phyloP scores from a whole-genome alignment of 2,329 filamentous ascomycete genomes.

The Ascochyta fabae region DNA sequence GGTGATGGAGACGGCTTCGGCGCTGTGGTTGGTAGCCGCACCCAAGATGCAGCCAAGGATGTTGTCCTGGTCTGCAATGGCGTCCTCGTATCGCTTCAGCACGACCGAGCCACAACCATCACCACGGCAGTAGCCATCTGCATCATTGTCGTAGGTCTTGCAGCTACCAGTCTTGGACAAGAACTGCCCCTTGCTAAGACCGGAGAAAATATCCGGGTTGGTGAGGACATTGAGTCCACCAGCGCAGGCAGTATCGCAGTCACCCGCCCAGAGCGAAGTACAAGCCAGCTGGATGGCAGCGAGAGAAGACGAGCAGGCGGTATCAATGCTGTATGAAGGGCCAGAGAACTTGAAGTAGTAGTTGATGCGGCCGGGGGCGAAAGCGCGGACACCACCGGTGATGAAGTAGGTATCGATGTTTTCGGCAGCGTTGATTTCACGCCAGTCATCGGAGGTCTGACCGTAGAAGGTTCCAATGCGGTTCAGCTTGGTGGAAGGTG shows the following conservation, averaged over 20 bases:
- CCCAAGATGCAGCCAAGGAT: slow-evolving; percentile 77
- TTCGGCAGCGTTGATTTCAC: slow-evolving; percentile 75
- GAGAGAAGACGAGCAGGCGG: slow-evolving; percentile 78
- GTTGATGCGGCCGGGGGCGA: slow-evolving; percentile 70
- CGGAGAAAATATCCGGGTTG: slow-evolving; percentile 80
- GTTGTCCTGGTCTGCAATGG: slow-evolving; percentile 74
- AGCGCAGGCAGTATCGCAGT: slow-evolving; percentile 81
- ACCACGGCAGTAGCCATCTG: slow-evolving; percentile 82
- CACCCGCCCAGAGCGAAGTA: slow-evolving; percentile 74
- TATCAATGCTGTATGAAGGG: slow-evolving; percentile 75
- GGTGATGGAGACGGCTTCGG: slow-evolving; percentile 81
- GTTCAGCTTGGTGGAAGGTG: slow-evolving; percentile 68
- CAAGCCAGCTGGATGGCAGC: slow-evolving; percentile 76
- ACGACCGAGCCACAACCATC: slow-evolving; percentile 78
- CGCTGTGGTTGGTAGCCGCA: slow-evolving; percentile 80
- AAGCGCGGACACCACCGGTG: slow-evolving; percentile 67
- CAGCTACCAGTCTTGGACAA: slow-evolving; percentile 77
- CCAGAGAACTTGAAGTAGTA: slow-evolving; percentile 81
- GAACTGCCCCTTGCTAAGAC: slow-evolving; percentile 78
- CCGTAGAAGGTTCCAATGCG: slow-evolving; percentile 77
- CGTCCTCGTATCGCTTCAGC: slow-evolving; percentile 81
- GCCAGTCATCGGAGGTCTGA: slow-evolving; percentile 77
- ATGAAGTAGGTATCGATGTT: slow-evolving; percentile 75
- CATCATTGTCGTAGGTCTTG: slow-evolving; percentile 80
- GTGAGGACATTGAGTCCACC: slow-evolving; percentile 81